A percentile compares a stretch with the other conserved stretches of the same genome.
phyloP scores from a whole-genome alignment of 2,329 filamentous ascomycete genomes.

The Sporothrix luriei region DNA sequence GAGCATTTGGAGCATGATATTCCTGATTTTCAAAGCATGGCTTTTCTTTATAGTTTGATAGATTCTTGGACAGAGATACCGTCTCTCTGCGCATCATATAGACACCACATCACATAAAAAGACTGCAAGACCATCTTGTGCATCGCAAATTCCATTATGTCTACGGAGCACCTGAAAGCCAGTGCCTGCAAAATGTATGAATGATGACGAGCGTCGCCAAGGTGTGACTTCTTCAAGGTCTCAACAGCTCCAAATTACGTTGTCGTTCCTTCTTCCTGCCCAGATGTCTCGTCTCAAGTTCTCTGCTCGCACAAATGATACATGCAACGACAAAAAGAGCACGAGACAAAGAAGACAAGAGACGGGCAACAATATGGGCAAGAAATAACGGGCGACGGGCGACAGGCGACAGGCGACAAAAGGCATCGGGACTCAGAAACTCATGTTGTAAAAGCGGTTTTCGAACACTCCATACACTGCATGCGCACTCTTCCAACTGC shows the following conservation, averaged over 20 bases:
- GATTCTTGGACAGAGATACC: not conserved
- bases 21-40: not conserved
- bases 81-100: conserved; percentile 16
- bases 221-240: not conserved
- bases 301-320: not conserved
- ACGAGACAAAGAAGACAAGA: not conserved
- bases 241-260: not conserved
- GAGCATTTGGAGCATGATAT: conserved; percentile 11
- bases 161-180: not conserved
- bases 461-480: not conserved
- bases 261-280: not conserved
- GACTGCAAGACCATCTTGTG: not conserved
- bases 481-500: not conserved
- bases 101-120: not conserved
- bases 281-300: not conserved
- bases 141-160: conserved; percentile 7
- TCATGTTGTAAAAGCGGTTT: not conserved
- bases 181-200: not conserved
- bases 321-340: not conserved
- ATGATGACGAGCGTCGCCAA: not conserved
- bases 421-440: not conserved
- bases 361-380: not conserved
- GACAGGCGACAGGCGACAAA: not conserved
- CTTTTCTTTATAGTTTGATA: not conserved
- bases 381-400: not conserved